Conservation (phyloP, 352 stramenopile genomes). For the Globisporangium splendens region DNA sequence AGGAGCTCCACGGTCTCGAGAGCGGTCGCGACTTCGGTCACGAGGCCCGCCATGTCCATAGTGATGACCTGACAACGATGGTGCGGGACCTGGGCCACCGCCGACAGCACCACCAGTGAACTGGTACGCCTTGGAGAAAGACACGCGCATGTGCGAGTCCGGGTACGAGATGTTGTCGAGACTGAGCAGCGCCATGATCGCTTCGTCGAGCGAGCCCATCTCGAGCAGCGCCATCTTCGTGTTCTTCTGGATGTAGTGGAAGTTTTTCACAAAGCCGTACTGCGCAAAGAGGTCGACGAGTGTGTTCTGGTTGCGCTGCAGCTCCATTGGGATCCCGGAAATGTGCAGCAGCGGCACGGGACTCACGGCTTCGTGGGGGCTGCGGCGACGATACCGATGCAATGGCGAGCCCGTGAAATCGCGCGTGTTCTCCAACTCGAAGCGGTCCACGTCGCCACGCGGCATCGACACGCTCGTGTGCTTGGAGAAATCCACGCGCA, state of each 20-base stretch:
- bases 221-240: conserved; percentile 75
- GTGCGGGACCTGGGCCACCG: conserved; percentile 15
- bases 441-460: conserved; percentile 69
- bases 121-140: conserved; percentile 72
- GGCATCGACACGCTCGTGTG: conserved; percentile 81
- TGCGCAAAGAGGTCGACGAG: conserved; percentile 65
- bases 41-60: conserved; percentile 12
- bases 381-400: conserved; percentile 74
- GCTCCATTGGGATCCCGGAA: conserved; percentile 62
- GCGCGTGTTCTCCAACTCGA: conserved; percentile 80
- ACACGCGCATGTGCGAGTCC: conserved; percentile 75
- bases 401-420: conserved; percentile 74
- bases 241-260: conserved; percentile 73
- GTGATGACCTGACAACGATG: conserved; percentile 15
- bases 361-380: conserved; percentile 55
- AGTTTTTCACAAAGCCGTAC: conserved; percentile 71
- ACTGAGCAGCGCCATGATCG: conserved; percentile 61
- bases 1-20: conserved; percentile 24
- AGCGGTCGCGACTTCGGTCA: conserved; percentile 49
- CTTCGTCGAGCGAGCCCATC: conserved; percentile 74
- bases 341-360: conserved; percentile 66
- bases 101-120: conserved; percentile 19
- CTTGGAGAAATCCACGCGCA: conserved; percentile 83
- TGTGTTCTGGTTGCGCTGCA: conserved; percentile 60
- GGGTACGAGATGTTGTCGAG: conserved; percentile 72